Evolutionary conservation across 1,284 basidiomycete species (phyloP), one percentile per base, ranked within the genome.

Genomic region (Fomes fomentarius): DNA sequence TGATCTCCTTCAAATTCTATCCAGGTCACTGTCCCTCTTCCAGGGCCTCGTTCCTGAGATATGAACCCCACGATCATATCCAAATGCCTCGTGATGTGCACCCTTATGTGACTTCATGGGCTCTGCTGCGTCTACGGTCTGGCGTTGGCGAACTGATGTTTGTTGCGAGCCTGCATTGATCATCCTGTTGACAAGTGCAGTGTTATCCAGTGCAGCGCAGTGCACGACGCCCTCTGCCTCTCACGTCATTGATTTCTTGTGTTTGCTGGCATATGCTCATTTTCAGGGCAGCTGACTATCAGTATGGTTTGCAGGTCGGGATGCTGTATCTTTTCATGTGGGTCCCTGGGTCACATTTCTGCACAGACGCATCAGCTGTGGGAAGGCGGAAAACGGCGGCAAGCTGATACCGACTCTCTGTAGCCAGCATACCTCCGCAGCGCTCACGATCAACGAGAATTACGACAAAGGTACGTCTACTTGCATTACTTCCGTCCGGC

Each of bases 351-450:
- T 30, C 28, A 24, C 39, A 6, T 14, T 12, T 24, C 9, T 24
- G 43, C 30, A 15, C 28, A 34, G 43, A 34, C 31, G n/a, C n/a
- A n/a, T n/a, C n/a, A n/a, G n/a, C n/a, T n/a, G n/a, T n/a, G n/a
- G n/a, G n/a, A n/a, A n/a, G n/a, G n/a, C n/a, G n/a, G n/a, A n/a
- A n/a, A n/a, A n/a, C n/a, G n/a, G 10, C 7, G 37, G 24, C 19
- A 14, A 40, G 35, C n/a, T 11, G 15, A 19, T 47, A 21, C 10
- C 17, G 42, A 30, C 31, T 25, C 46, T 21, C 19, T 37, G 39
- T 66, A 94, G 93, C 65, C 85, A 96, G 71, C 94, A 97, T 70
- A 97, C 94, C 1, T 93, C 91, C 42, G 93, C 93, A 24, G 94
- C 90, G 1, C 74, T 97, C 63, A 94, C 91, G 0, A 77, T 96